Conservation (phyloP, 495 filamentous ascomycete genomes). For the Cenococcum geophilum region DNA sequence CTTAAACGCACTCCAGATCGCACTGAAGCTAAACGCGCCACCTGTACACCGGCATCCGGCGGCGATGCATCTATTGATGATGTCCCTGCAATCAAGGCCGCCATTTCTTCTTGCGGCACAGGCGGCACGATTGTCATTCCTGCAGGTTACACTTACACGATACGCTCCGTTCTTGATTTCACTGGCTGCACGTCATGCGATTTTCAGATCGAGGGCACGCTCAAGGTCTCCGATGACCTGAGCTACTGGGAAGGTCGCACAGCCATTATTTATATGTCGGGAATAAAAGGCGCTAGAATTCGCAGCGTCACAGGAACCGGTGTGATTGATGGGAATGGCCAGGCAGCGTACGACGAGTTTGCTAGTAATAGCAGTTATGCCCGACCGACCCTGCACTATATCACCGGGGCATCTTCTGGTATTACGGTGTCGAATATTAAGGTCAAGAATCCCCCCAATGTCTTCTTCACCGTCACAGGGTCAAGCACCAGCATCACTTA, state of each 20-base stretch:
- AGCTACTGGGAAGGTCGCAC: slow-evolving; percentile 41
- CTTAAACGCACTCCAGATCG: too few relatives aligned
- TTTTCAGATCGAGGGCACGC: slow-evolving; percentile 42
- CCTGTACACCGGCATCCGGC: too few relatives aligned
- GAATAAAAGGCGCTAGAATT: slow-evolving; percentile 33
- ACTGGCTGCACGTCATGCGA: slow-evolving; percentile 39
- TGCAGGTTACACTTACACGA: slow-evolving; percentile 39
- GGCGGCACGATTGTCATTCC: slow-evolving; percentile 45
- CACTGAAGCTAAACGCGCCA: too few relatives aligned
- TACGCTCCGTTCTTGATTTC: slow-evolving; percentile 42
- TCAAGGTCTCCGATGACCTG: slow-evolving; percentile 39
- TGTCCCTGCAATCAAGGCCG: too few relatives aligned
- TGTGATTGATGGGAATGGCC: slow-evolving; percentile 46
- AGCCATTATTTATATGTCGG: slow-evolving; percentile 35
- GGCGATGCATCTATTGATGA: too few relatives aligned
- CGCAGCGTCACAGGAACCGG: slow-evolving; percentile 41
- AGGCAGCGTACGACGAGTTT: slow-evolving; percentile 42
- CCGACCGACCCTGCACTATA: slow-evolving; percentile 43
- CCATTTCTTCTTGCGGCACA: slow-evolving; percentile 33
- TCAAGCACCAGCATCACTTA: slow-evolving; percentile 35
- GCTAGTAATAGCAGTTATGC: slow-evolving; percentile 37
- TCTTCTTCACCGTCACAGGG: slow-evolving; percentile 39
- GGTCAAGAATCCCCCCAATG: slow-evolving; percentile 29
- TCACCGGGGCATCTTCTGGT: slow-evolving; percentile 37
- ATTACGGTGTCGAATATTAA: slow-evolving; percentile 37